Evolutionary conservation across 2,329 filamentous ascomycete genomes (phyloP).

Genomic region (Stachybotrys elegans): DNA sequence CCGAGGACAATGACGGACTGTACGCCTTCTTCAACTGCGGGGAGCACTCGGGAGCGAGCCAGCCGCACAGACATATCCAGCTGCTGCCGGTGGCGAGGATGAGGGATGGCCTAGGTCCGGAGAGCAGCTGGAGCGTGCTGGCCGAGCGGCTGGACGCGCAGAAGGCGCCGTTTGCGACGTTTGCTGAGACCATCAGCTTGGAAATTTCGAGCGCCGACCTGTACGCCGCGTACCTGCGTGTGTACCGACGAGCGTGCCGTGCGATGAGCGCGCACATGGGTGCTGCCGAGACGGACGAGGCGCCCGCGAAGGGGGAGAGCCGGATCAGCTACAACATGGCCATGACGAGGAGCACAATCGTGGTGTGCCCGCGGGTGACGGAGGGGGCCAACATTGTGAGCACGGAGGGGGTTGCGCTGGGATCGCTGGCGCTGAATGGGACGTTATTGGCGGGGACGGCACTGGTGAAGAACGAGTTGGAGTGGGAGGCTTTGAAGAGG

Average conservation of each 20-base stretch:
- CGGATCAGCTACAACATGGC: conserved; percentile 61
- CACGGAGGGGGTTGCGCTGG: conserved; percentile 28
- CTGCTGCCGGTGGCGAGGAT: conserved; percentile 63
- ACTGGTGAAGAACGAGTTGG: conserved; percentile 52
- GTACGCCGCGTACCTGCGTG: conserved; percentile 36
- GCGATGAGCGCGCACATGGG: conserved; percentile 25
- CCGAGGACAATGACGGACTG: conserved; percentile 28
- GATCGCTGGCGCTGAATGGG: conserved; percentile 50
- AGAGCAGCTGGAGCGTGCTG: conserved; percentile 42
- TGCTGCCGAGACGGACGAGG: conserved; percentile 11
- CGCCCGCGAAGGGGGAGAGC: conserved; percentile 33
- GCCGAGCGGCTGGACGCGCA: conserved; percentile 30
- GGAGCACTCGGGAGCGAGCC: conserved; percentile 62
- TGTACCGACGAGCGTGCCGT: conserved; percentile 41
- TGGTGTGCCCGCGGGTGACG: conserved; percentile 47
- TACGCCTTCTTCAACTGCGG: conserved; percentile 71
- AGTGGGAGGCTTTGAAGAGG: conserved; percentile 50
- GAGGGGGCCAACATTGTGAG: conserved; percentile 38
- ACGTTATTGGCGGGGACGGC: conserved; percentile 61
- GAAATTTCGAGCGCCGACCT: conserved; percentile 31
- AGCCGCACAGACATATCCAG: conserved; percentile 68
- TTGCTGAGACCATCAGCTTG: conserved; percentile 31
- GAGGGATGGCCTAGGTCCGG: conserved; percentile 42
- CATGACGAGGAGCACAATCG: conserved; percentile 49
- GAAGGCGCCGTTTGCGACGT: conserved; percentile 38